Evolutionary conservation across 2,329 filamentous ascomycete genomes (phyloP).

Genomic region (Fusarium sp.): DNA sequence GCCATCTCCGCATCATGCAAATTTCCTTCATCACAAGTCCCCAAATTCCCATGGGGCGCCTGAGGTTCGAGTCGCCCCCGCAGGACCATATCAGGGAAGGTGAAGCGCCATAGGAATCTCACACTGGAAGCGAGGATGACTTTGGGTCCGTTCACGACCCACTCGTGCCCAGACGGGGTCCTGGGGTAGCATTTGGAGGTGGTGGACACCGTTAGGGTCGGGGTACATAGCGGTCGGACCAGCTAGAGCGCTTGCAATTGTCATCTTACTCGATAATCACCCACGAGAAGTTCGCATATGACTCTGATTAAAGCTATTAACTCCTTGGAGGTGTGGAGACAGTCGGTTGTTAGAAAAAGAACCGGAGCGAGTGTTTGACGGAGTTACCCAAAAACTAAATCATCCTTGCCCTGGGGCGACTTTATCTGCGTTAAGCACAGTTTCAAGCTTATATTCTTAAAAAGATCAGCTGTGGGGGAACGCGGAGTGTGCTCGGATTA

Average conservation of each 20-base stretch:
- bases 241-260: conserved; percentile 18
- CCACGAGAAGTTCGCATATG: neutral
- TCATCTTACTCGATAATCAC: conserved; percentile 22
- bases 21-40: conserved; percentile 12
- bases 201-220: conserved; percentile 10
- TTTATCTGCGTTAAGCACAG: conserved; percentile 24
- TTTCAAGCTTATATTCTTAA: conserved; percentile 5
- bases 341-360: conserved; percentile 39
- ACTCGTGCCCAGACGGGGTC: conserved; percentile 1
- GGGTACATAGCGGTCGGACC: neutral
- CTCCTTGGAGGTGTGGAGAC: conserved; percentile 18
- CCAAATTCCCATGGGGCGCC: conserved; percentile 15
- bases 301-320: conserved; percentile 8
- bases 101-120: conserved; percentile 8
- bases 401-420: neutral
- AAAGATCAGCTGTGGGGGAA: conserved; percentile 36
- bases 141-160: neutral
- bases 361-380: conserved; percentile 41
- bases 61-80: conserved; percentile 10
- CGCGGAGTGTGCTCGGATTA: conserved; percentile 5
- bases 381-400: too few species aligned
- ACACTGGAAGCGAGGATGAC: conserved; percentile 1
- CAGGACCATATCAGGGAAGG: conserved; percentile 21
- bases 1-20: conserved; percentile 36
- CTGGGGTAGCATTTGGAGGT: conserved; percentile 10